Evolutionary conservation across 345 rosid genomes (phyloP).

Genomic region (Acer yangbiense): DNA sequence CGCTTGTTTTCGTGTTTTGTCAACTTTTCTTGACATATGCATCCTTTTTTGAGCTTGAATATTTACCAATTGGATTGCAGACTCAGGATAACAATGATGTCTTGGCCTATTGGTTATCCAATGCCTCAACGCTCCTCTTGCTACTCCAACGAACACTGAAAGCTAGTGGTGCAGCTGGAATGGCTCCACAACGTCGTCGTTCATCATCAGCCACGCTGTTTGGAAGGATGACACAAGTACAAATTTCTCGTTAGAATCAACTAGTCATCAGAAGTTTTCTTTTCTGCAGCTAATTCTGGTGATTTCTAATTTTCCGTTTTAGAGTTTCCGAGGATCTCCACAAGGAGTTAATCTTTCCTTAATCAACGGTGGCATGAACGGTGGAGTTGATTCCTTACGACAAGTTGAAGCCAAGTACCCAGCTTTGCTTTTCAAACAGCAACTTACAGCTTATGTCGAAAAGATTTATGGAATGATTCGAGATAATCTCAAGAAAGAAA

Average conservation of each 20-base stretch:
- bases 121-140: slow-evolving; percentile 88
- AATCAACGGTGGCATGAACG: slow-evolving; percentile 56
- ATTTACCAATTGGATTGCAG: slow-evolving; percentile 43
- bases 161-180: slow-evolving; percentile 96
- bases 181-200: slow-evolving; percentile 96
- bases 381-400: slow-evolving; percentile 67
- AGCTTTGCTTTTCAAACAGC: slow-evolving; percentile 95
- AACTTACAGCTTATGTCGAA: slow-evolving; percentile 94
- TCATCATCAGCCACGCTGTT: slow-evolving; percentile 92
- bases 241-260: slow-evolving; percentile 13
- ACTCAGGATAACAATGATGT: slow-evolving; percentile 83
- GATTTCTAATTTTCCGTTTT: slow-evolving; percentile 17
- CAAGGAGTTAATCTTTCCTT: slow-evolving; percentile 82
- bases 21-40: background rate
- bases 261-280: slow-evolving; percentile 11
- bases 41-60: slow-evolving; percentile 22
- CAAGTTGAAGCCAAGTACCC: slow-evolving; percentile 99
- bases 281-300: slow-evolving; percentile 19
- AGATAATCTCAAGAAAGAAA: slow-evolving; percentile 94
- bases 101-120: slow-evolving; percentile 94
- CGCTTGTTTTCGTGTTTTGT: background rate
- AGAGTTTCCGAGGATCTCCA: slow-evolving; percentile 95
- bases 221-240: slow-evolving; percentile 90
- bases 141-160: slow-evolving; percentile 88
- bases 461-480: slow-evolving; percentile 97